These are phyloP conservation scores for Penicillium dipodomyicola DNA, from an alignment of 495 filamentous ascomycete genomes.

Conservation along the genomic window DNA sequence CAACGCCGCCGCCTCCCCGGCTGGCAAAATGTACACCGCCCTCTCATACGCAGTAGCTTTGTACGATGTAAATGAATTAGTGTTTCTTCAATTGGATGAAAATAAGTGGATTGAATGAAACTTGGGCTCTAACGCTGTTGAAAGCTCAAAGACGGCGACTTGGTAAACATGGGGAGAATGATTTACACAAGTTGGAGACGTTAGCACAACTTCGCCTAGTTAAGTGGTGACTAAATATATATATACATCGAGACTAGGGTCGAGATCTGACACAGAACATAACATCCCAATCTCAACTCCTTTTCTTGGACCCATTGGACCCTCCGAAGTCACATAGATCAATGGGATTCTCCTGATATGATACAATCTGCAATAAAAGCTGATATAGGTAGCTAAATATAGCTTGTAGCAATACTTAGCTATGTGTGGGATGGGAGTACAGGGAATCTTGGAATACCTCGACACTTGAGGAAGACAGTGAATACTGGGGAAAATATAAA, in stretches of 20 bases:
- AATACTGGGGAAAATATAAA: neutral
- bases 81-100: neutral
- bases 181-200: neutral
- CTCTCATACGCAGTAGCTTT: neutral
- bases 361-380: neutral
- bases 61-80: neutral
- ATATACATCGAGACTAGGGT: neutral
- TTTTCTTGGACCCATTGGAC: neutral
- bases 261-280: neutral
- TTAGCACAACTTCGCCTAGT: neutral
- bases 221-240: neutral
- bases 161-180: neutral
- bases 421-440: neutral
- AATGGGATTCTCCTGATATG: neutral
- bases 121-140: neutral
- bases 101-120: neutral
- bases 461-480: neutral
- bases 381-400: neutral
- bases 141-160: neutral
- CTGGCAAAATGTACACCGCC: conserved; percentile 14
- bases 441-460: neutral
- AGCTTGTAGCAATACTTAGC: neutral
- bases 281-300: neutral
- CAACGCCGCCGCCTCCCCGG: conserved; percentile 7
- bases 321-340: neutral